Base-by-base conservation (phyloP, 495 filamentous ascomycete species). In the Aspergillus heteromorphus region DNA sequence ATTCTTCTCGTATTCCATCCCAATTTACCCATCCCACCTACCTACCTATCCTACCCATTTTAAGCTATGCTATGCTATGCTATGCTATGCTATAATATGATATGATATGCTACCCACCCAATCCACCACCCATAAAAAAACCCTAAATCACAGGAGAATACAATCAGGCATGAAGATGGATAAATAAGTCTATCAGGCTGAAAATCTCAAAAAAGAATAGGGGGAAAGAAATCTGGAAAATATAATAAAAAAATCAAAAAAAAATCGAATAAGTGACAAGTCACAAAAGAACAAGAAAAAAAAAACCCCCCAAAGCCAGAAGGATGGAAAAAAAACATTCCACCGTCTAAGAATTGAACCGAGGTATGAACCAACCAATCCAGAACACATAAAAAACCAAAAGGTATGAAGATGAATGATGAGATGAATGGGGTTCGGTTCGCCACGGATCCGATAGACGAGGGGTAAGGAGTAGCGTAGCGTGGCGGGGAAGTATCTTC, bases 321-420 rank as follows among this genome's bases (percentile, higher is more conserved):
- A 50, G 41, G 54, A 30, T 20, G 19, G 31, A 47, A 53, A 53
- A 48, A 16, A 41, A 48, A 42, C 43, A 49, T 23, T 47, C 58
- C 47, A 51, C 63, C 49, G 48, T 68, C 64, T 67, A 68, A 48
- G 18, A 62, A 49, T 38, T 52, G 40, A 45, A 50, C 55, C 49
- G 54, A 63, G 60, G 60, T 59, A 63, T 63, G 56, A 52, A 59
- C 20, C 41, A 52, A 53, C 43, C 51, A 53, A 61, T 40, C 41
- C 29, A 17, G 27, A 52, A 4, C 43, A 13, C n/a, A 41, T 20
- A 19, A 36, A 55, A 48, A 23, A 40, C 9, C 45, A 48, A 49
- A 41, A 51, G 29, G 31, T 21, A 45, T 42, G 40, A 30, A 42
- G 40, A 49, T 40, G 40, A 41, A 43, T 23, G 25, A 13, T 29